These are phyloP conservation scores for Phalaenopsis hybrid DNA, from an alignment of 116 monocot genomes.

Conservation along the genomic window DNA sequence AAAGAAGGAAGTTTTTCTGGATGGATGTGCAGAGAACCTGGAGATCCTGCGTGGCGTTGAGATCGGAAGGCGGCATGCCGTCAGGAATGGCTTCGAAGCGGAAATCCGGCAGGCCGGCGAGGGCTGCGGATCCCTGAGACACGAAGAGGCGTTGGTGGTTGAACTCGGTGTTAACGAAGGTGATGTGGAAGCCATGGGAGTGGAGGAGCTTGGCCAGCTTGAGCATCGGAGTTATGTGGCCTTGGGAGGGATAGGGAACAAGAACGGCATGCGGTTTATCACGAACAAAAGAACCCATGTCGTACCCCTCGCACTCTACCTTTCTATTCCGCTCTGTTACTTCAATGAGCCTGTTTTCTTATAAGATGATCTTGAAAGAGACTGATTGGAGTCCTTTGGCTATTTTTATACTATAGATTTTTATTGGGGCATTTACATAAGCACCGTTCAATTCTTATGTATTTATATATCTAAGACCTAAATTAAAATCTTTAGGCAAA, in stretches of 20 bases:
- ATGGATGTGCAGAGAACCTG: conserved; percentile 9
- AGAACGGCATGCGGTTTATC: conserved; percentile 3
- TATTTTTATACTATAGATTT: too few species aligned
- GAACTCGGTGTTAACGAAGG: conserved; percentile 26
- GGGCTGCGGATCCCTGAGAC: conserved; percentile 9
- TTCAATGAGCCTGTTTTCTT: background rate
- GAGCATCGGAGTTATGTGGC: conserved; percentile 21
- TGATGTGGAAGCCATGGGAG: conserved; percentile 25
- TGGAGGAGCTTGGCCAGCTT: conserved; percentile 28
- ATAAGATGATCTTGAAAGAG: too few species aligned
- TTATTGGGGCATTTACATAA: too few species aligned
- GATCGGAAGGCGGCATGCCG: conserved; percentile 15
- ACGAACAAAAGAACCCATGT: background rate
- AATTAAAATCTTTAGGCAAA: too few species aligned
- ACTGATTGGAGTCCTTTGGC: too few species aligned
- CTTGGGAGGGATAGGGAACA: conserved; percentile 24
- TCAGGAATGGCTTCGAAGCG: conserved; percentile 22
- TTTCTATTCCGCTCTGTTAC: background rate
- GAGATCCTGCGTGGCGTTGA: conserved; percentile 13
- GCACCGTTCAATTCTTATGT: too few species aligned
- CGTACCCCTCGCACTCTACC: background rate
- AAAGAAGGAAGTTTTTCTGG: background rate
- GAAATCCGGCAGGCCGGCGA: conserved; percentile 17
- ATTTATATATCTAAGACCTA: too few species aligned
- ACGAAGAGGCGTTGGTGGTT: conserved; percentile 14